Conservation (phyloP, 176 grass and related monocot species). For the Neostapfia colusana region DNA sequence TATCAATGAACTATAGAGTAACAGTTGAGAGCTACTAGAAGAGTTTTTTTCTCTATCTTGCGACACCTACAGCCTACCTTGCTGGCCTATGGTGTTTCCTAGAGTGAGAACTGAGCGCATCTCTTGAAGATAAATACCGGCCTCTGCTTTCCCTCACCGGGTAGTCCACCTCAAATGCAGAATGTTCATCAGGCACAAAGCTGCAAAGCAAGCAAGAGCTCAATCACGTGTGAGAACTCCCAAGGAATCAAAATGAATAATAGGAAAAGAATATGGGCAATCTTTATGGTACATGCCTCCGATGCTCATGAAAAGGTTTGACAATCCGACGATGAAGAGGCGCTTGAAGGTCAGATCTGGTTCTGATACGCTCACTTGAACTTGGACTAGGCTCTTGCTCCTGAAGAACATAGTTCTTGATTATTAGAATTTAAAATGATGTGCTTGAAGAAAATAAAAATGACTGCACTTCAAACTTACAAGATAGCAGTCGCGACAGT, state of each 20-base stretch:
- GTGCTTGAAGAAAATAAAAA: not conserved
- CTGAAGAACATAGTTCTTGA: slow-evolving; percentile 34
- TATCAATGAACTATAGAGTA: slow-evolving; percentile 26
- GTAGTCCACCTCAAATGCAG: slow-evolving; percentile 43
- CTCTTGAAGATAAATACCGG: slow-evolving; percentile 38
- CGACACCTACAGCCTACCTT: slow-evolving; percentile 35
- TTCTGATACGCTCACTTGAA: slow-evolving; percentile 43
- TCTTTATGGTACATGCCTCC: slow-evolving; percentile 33
- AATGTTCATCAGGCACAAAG: slow-evolving; percentile 29
- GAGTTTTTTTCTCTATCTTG: slow-evolving; percentile 18
- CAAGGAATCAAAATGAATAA: not conserved
- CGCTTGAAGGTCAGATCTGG: slow-evolving; percentile 22
- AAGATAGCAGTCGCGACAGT: slow-evolving; percentile 43
- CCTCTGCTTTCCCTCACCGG: slow-evolving; percentile 37
- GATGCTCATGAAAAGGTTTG: slow-evolving; percentile 38
- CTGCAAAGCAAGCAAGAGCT: slow-evolving; percentile 21
- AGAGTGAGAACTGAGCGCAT: slow-evolving; percentile 12
- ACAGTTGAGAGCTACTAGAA: slow-evolving; percentile 27
- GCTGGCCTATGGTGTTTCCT: slow-evolving; percentile 47
- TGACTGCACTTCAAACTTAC: slow-evolving; percentile 27
- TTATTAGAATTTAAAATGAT: slow-evolving; percentile 13
- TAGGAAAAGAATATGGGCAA: not conserved
- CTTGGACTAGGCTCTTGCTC: slow-evolving; percentile 37
- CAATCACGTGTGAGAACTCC: not conserved
- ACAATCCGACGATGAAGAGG: slow-evolving; percentile 18